Conservation (phyloP, 176 grass and related monocot genomes). For the Triticum urartu region DNA sequence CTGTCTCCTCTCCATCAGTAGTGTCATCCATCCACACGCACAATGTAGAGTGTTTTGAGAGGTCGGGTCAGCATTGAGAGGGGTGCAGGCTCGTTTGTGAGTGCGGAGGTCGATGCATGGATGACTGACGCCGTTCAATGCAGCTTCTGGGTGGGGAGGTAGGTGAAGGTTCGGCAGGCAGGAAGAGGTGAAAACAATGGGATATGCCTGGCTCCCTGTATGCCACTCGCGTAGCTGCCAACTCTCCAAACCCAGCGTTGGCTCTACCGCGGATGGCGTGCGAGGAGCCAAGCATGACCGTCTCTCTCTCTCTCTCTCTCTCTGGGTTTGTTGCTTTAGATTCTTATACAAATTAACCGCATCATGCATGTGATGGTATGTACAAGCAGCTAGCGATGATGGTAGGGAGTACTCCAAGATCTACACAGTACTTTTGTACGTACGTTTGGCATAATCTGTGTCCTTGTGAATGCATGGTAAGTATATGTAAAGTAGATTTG, state of each 20-base stretch:
- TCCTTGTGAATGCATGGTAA: background rate
- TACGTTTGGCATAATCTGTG: background rate
- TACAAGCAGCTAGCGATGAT: background rate
- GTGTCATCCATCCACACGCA: background rate
- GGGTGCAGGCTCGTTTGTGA: background rate
- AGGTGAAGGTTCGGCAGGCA: background rate
- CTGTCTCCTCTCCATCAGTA: background rate
- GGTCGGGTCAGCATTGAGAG: constrained; percentile 2
- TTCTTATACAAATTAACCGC: background rate
- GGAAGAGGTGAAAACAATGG: constrained; percentile 47
- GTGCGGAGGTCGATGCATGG: background rate
- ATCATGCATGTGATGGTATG: background rate
- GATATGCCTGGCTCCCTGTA: constrained; percentile 99
- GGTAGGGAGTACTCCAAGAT: background rate
- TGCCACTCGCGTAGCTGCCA: constrained; percentile 87
- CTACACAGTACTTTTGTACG: background rate
- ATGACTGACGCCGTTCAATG: background rate
- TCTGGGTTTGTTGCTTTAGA: background rate
- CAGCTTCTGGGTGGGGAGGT: background rate
- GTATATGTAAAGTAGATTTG: background rate
- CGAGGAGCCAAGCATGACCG: constrained; percentile 99
- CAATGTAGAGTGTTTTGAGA: background rate
- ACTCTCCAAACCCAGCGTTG: constrained; percentile 40
- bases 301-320: constrained; percentile 35
- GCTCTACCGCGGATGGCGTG: constrained; percentile 92